Conservation (phyloP, 169 alveolate genomes). For the Babesia ovis region DNA sequence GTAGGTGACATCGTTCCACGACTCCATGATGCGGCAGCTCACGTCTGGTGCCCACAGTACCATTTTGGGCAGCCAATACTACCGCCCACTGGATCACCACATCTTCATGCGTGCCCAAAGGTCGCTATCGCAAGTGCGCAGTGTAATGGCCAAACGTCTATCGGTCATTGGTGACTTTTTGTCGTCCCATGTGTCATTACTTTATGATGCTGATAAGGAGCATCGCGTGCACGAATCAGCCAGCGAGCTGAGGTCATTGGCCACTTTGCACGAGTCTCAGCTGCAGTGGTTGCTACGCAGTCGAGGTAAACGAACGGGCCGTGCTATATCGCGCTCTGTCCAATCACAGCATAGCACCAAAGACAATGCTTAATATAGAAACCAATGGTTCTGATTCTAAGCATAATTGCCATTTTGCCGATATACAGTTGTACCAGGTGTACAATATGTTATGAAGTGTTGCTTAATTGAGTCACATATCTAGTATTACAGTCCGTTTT, state of each 20-base stretch:
- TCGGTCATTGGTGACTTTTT: constrained; percentile 1
- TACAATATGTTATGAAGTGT: too few species aligned
- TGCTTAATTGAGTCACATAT: too few species aligned
- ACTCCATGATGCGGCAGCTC: constrained; percentile 8
- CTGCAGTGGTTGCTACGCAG: constrained; percentile 24
- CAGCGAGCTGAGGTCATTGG: constrained; percentile 24
- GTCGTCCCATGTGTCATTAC: background rate
- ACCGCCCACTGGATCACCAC: constrained; percentile 10
- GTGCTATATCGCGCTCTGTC: constrained; percentile 35
- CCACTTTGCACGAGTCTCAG: constrained; percentile 50
- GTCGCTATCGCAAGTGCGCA: background rate
- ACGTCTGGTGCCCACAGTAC: constrained; percentile 66
- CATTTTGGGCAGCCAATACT: constrained; percentile 14
- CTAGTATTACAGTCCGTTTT: too few species aligned
- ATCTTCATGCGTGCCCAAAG: background rate
- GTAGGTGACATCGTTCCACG: constrained; percentile 1
- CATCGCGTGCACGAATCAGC: constrained; percentile 25
- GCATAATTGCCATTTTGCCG: too few species aligned
- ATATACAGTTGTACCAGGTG: too few species aligned
- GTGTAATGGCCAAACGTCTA: background rate
- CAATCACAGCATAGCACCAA: background rate
- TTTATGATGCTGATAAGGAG: background rate
- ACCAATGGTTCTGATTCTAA: too few species aligned
- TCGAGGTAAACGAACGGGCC: constrained; percentile 19
- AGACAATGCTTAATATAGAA: background rate